Percentiles rank a stretch among this genome's conserved stretches.
Conservation (phyloP, 1,139 yeast genomes). For the Saccharomycopsis phalli region DNA sequence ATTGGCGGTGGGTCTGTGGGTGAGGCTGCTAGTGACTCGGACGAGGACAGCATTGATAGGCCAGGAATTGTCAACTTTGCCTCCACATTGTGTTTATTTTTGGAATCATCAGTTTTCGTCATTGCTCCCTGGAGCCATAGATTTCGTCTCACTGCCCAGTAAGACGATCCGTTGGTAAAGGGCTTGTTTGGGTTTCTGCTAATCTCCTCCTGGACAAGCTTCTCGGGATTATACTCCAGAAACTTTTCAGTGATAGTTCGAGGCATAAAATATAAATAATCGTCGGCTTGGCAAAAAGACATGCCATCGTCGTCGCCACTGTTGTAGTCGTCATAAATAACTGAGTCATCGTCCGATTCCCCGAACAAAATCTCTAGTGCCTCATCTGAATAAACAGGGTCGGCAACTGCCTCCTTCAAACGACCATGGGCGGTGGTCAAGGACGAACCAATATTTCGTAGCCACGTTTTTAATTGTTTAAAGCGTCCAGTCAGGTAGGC, state of each 20-base stretch:
- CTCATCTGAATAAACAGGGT: conserved; percentile 3
- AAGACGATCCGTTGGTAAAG: conserved; percentile 37
- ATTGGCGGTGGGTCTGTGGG: conserved; percentile 2
- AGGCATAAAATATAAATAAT: conserved; percentile 1
- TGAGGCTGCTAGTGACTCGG: conserved; percentile 3
- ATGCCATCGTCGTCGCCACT: neutral
- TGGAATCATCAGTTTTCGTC: neutral
- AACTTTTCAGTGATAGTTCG: conserved; percentile 4
- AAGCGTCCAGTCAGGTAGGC: neutral
- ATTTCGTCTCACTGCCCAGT: conserved; percentile 53
- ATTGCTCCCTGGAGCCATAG: conserved; percentile 43
- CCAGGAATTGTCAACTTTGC: neutral
- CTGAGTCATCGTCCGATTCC: conserved; percentile 1
- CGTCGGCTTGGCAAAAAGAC: neutral
- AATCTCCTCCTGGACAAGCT: neutral
- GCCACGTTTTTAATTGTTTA: neutral
- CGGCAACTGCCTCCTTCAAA: neutral
- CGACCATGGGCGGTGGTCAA: neutral
- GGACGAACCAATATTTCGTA: neutral
- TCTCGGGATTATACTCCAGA: conserved; percentile 2
- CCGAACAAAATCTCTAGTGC: conserved; percentile 6
- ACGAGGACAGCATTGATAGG: conserved; percentile 5
- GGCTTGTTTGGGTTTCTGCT: conserved; percentile 23
- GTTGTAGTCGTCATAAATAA: no score
- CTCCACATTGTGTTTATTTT: no score